Evolutionary conservation across 768 basidiomycete genomes (phyloP).

Genomic region (Xerocomellus amylosporus): DNA sequence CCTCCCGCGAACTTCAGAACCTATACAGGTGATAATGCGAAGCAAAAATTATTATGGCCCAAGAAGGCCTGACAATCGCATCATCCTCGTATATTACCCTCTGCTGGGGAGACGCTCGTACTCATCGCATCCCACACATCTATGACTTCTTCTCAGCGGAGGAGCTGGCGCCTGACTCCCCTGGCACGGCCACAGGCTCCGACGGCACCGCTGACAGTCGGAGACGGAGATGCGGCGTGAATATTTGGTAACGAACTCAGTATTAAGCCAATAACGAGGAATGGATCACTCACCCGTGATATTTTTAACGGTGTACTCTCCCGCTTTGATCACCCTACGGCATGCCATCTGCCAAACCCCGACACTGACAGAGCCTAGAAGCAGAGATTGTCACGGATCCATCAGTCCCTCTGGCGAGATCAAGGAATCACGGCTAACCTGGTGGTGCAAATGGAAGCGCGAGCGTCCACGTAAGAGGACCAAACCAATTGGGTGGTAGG

Average conservation of each 20-base stretch:
- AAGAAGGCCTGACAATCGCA: not conserved
- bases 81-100: slow-evolving; percentile 1
- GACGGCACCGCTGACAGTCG: slow-evolving; percentile 15
- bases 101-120: not conserved
- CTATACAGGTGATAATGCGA: slow-evolving; percentile 20
- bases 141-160: slow-evolving; percentile 20
- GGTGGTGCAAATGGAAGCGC: slow-evolving; percentile 87
- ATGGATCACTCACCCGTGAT: slow-evolving; percentile 40
- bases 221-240: not conserved
- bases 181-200: slow-evolving; percentile 20
- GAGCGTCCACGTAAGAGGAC: slow-evolving; percentile 84
- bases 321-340: slow-evolving; percentile 74
- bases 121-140: not conserved
- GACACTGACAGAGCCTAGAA: slow-evolving; percentile 83
- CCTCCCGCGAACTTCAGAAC: slow-evolving; percentile 4
- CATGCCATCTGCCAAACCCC: slow-evolving; percentile 96
- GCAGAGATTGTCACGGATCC: not conserved
- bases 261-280: slow-evolving; percentile 1
- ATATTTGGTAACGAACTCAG: not conserved
- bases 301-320: slow-evolving; percentile 71
- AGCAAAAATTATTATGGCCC: slow-evolving; percentile 5
- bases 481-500: slow-evolving; percentile 88
- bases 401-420: not conserved
- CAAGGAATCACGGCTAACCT: slow-evolving; percentile 46
- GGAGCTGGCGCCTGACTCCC: slow-evolving; percentile 11